phyloP scores from a whole-genome alignment of 2,329 filamentous ascomycete species.

The Aspergillus latus region DNA sequence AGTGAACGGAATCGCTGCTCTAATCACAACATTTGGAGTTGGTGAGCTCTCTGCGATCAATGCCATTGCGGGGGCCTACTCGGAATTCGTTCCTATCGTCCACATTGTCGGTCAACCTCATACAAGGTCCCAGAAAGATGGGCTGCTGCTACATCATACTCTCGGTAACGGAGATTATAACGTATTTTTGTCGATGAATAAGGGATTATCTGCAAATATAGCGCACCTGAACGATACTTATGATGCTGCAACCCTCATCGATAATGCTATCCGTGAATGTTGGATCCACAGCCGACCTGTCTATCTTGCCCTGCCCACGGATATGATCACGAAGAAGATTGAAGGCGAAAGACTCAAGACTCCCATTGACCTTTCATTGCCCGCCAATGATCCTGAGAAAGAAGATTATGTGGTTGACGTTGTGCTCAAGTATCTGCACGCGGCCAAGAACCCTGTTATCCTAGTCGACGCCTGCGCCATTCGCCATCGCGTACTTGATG shows the following conservation, averaged over 20 bases:
- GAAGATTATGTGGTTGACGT: conserved; percentile 83
- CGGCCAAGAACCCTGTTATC: conserved; percentile 72
- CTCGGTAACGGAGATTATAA: conserved; percentile 77
- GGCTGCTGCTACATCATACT: conserved; percentile 62
- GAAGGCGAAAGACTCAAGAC: conserved; percentile 70
- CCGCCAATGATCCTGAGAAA: conserved; percentile 65
- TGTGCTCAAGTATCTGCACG: conserved; percentile 69
- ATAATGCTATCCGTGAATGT: conserved; percentile 73
- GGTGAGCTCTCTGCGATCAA: conserved; percentile 68
- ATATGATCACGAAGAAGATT: conserved; percentile 74
- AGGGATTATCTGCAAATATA: conserved; percentile 67
- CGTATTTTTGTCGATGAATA: conserved; percentile 77
- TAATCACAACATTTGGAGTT: conserved; percentile 75
- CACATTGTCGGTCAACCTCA: conserved; percentile 60
- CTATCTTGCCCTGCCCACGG: conserved; percentile 81
- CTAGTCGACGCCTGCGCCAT: conserved; percentile 82
- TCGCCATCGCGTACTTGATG: conserved; percentile 69
- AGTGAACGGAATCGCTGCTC: conserved; percentile 66
- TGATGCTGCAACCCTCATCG: conserved; percentile 73
- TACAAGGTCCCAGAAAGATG: conserved; percentile 48
- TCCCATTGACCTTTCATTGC: conserved; percentile 65
- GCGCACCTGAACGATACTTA: conserved; percentile 68
- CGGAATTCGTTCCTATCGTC: conserved; percentile 68
- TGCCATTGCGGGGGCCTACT: conserved; percentile 71
- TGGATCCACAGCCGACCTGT: conserved; percentile 73